phyloP scores from a whole-genome alignment of 2,329 filamentous ascomycete species.

The Piedraia hortae region DNA sequence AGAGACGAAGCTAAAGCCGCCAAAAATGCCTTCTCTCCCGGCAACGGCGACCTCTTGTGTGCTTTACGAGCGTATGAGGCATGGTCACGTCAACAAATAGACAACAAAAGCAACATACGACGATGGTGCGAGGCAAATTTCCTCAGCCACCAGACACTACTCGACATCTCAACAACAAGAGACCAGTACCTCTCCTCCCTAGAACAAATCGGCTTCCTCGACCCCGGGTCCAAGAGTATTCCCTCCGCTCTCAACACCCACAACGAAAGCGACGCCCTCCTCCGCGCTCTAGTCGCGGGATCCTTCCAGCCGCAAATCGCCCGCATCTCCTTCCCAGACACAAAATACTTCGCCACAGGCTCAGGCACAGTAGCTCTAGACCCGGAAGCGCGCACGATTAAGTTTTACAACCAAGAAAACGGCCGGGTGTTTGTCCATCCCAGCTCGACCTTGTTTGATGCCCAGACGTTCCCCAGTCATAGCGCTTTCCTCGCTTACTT shows the following conservation, averaged over 20 bases:
- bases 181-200: slow-evolving; percentile 67
- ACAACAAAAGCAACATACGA: slow-evolving; percentile 33
- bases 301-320: slow-evolving; percentile 52
- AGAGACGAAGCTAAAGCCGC: slow-evolving; percentile 59
- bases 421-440: slow-evolving; percentile 84
- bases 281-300: slow-evolving; percentile 22
- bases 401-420: slow-evolving; percentile 64
- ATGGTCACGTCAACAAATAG: slow-evolving; percentile 41
- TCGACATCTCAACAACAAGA: slow-evolving; percentile 67
- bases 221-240: slow-evolving; percentile 7
- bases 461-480: slow-evolving; percentile 46
- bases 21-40: slow-evolving; percentile 42
- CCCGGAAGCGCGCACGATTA: slow-evolving; percentile 73
- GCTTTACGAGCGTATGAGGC: slow-evolving; percentile 62
- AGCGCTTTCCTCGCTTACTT: slow-evolving; percentile 72
- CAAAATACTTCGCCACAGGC: slow-evolving; percentile 72
- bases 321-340: slow-evolving; percentile 77
- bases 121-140: slow-evolving; percentile 68
- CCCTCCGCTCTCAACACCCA: slow-evolving; percentile 19
- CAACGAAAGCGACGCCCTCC: slow-evolving; percentile 18
- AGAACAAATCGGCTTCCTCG: slow-evolving; percentile 56
- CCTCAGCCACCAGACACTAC: slow-evolving; percentile 54
- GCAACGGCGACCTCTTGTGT: slow-evolving; percentile 64
- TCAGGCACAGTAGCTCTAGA: slow-evolving; percentile 80
- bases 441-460: slow-evolving; percentile 59